Percentiles rank a stretch among this genome's conserved stretches.
Conservation (phyloP, 352 stramenopile species). For the Phytophthora nicotianae region DNA sequence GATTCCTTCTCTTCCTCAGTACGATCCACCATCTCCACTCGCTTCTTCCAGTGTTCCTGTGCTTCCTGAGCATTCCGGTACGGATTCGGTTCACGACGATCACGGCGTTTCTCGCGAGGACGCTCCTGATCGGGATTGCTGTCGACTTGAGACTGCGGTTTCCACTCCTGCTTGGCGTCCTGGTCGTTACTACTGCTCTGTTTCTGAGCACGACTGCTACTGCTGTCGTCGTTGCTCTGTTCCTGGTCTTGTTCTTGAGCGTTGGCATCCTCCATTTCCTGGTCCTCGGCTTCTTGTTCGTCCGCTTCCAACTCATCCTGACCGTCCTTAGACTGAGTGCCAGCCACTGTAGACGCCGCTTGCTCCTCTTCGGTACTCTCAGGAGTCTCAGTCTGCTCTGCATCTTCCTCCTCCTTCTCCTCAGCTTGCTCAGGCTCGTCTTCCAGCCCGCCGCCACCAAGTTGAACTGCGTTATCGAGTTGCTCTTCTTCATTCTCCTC, state of each 20-base stretch:
- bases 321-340: constrained; percentile 85
- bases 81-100: constrained; percentile 93
- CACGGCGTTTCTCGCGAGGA: constrained; percentile 74
- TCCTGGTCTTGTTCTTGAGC: constrained; percentile 53
- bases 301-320: constrained; percentile 74
- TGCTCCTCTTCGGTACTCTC: constrained; percentile 51
- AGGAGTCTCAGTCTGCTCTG: constrained; percentile 59
- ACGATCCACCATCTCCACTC: constrained; percentile 90
- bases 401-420: constrained; percentile 64
- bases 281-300: constrained; percentile 48
- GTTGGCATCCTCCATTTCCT: constrained; percentile 53
- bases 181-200: constrained; percentile 57
- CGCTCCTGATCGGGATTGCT: constrained; percentile 48
- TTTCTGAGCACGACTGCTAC: constrained; percentile 54
- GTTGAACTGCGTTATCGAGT: constrained; percentile 68
- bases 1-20: constrained; percentile 46
- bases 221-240: constrained; percentile 66
- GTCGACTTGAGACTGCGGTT: constrained; percentile 52
- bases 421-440: constrained; percentile 75
- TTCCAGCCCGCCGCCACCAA: constrained; percentile 73
- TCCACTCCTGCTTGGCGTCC: constrained; percentile 66
- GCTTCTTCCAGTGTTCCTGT: constrained; percentile 97
- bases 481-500: constrained; percentile 76
- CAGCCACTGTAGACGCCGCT: constrained; percentile 64
- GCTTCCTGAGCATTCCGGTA: constrained; percentile 95